Percentiles rank a stretch among this genome's conserved stretches.
Conservation (phyloP, 768 basidiomycete species). For the Tylopilus sp. region DNA sequence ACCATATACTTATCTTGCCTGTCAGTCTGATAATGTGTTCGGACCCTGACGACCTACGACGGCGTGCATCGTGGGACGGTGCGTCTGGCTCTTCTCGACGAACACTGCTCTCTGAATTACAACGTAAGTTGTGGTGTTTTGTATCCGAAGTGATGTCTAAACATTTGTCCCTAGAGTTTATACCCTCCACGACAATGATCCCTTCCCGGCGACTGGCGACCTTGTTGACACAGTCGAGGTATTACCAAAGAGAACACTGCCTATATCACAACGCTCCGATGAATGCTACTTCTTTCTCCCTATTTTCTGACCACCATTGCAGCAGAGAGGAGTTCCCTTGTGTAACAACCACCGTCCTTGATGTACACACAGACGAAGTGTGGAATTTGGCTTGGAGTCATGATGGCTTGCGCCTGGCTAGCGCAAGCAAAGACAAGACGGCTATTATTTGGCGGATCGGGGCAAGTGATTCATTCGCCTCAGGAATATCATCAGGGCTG, state of each 20-base stretch:
- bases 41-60: conserved; percentile 76
- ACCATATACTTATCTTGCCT: conserved; percentile 15
- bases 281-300: conserved; percentile 60
- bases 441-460: conserved; percentile 88
- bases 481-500: conserved; percentile 5
- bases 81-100: conserved; percentile 75
- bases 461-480: conserved; percentile 45
- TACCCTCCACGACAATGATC: conserved; percentile 90
- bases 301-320: conserved; percentile 86
- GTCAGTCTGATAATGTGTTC: conserved; percentile 89
- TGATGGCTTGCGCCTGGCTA: conserved; percentile 79
- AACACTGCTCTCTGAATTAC: conserved; percentile 71
- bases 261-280: conserved; percentile 79
- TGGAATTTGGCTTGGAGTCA: conserved; percentile 97
- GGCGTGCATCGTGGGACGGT: conserved; percentile 87
- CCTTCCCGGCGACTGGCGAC: conserved; percentile 85
- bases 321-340: conserved; percentile 79
- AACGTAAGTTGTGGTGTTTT: conserved; percentile 51
- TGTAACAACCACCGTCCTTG: conserved; percentile 78
- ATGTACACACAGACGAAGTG: conserved; percentile 89
- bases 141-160: neutral
- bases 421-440: conserved; percentile 80
- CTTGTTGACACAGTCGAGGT: conserved; percentile 80
- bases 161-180: conserved; percentile 55
- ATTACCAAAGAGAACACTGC: conserved; percentile 77